phyloP scores from a whole-genome alignment of 2,329 filamentous ascomycete species.

The Trichoderma endophyticum region DNA sequence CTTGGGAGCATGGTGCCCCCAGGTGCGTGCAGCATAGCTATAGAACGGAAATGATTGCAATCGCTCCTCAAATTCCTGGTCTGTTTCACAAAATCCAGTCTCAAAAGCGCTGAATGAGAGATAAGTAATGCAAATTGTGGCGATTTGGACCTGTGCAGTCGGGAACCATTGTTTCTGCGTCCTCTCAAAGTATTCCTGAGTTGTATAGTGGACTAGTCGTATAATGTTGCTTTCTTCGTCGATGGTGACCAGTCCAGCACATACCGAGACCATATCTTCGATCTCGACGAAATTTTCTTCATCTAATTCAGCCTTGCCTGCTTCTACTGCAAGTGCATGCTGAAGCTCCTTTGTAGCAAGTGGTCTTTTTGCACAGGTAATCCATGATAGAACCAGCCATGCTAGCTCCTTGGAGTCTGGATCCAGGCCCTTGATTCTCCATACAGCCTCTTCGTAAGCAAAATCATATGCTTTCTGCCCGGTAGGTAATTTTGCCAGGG shows the following conservation, averaged over 20 bases:
- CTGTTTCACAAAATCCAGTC: neutral
- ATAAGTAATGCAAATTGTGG: neutral
- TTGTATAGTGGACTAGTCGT: conserved; percentile 8
- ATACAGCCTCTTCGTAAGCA: neutral
- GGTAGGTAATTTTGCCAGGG: neutral
- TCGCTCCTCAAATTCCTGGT: neutral
- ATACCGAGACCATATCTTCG: neutral
- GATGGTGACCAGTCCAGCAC: neutral
- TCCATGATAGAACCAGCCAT: neutral
- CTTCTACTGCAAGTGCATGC: neutral
- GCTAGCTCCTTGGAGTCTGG: neutral
- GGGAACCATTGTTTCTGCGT: neutral
- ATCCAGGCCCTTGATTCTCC: neutral
- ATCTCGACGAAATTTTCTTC: neutral
- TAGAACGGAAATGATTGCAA: neutral
- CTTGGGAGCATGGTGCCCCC: neutral
- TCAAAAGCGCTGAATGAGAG: neutral
- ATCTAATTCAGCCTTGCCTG: neutral
- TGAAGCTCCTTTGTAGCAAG: neutral
- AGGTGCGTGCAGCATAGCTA: neutral
- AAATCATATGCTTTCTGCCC: neutral
- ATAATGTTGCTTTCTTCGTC: neutral
- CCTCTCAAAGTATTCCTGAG: conserved; percentile 8
- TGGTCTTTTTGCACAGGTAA: neutral
- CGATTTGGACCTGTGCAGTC: neutral